A percentile compares a stretch with the other conserved stretches of the same genome.
Conservation (phyloP, 2,329 filamentous ascomycete genomes). For the Fusarium sp. region DNA sequence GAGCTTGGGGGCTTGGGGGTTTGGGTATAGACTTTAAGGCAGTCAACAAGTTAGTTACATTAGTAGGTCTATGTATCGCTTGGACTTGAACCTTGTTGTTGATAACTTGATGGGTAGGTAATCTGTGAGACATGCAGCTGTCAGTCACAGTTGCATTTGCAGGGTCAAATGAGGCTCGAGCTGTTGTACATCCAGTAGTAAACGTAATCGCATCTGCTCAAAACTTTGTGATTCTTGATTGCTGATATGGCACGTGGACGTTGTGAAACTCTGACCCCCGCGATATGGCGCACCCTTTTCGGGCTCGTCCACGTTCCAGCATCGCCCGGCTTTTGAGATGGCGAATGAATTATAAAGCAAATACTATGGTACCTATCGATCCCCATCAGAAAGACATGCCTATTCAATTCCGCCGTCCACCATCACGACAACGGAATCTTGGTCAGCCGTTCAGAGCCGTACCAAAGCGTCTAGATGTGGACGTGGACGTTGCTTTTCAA, state of each 20-base stretch:
- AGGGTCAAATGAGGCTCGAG: neutral
- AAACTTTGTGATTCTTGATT: constrained; percentile 10
- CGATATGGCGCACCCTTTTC: constrained; percentile 25
- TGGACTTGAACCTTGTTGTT: constrained; percentile 15
- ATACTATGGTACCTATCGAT: no score
- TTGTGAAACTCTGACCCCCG: constrained; percentile 22
- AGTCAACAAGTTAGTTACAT: constrained; percentile 27
- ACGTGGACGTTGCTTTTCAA: neutral
- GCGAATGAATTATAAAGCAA: constrained; percentile 1
- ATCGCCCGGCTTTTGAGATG: constrained; percentile 27
- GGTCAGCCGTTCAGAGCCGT: constrained; percentile 42
- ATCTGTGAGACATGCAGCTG: constrained; percentile 23
- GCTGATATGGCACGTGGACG: constrained; percentile 24
- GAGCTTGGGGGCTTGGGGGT: no score
- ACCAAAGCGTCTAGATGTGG: constrained; percentile 16
- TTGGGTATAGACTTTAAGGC: constrained; percentile 27
- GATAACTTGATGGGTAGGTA: neutral
- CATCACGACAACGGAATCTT: constrained; percentile 27
- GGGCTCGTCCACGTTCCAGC: constrained; percentile 7
- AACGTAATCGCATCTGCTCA: constrained; percentile 33
- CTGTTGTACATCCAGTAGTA: neutral
- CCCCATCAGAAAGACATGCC: constrained; percentile 2
- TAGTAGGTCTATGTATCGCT: constrained; percentile 22
- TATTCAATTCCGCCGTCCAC: constrained; percentile 9
- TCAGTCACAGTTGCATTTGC: neutral